These are phyloP conservation scores for Lodderomyces orthopsilosis DNA, from an alignment of 1,139 yeast species.

Conservation along the genomic window DNA sequence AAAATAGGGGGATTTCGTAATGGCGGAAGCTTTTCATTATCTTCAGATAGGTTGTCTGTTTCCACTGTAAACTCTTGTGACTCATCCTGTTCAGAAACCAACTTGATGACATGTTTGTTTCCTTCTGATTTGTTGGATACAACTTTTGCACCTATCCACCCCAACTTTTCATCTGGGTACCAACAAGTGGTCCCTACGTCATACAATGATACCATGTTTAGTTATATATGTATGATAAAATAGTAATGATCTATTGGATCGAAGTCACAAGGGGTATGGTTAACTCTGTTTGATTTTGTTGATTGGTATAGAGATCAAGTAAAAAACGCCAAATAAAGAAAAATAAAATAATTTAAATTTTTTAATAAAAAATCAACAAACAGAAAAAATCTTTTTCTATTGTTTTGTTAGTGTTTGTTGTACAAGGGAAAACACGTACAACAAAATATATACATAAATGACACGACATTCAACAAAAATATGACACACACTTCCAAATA, in stretches of 20 bases:
- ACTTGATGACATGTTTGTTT: conserved; percentile 54
- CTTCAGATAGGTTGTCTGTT: conserved; percentile 48
- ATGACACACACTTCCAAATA: too few relatives aligned
- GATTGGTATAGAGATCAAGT: neutral
- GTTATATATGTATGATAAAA: neutral
- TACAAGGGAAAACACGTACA: too few relatives aligned
- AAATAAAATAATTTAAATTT: too few relatives aligned
- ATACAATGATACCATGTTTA: conserved; percentile 20
- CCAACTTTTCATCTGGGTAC: conserved; percentile 85
- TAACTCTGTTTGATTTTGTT: neutral
- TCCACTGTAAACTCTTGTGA: conserved; percentile 49
- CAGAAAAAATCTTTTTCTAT: too few relatives aligned
- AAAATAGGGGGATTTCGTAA: conserved; percentile 90
- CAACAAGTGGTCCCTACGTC: conserved; percentile 73
- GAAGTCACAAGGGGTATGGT: neutral
- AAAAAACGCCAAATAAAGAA: neutral
- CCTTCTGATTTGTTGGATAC: conserved; percentile 48
- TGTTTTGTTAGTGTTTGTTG: too few relatives aligned
- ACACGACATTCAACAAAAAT: too few relatives aligned
- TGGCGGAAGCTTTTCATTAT: conserved; percentile 64
- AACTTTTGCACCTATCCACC: conserved; percentile 91
- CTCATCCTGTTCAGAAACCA: conserved; percentile 62
- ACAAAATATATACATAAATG: neutral
- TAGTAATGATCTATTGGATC: neutral
- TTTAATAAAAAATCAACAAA: too few relatives aligned